These are phyloP conservation scores for Pythium guiyangense DNA, from an alignment of 352 stramenopile genomes.

Conservation along the genomic window DNA sequence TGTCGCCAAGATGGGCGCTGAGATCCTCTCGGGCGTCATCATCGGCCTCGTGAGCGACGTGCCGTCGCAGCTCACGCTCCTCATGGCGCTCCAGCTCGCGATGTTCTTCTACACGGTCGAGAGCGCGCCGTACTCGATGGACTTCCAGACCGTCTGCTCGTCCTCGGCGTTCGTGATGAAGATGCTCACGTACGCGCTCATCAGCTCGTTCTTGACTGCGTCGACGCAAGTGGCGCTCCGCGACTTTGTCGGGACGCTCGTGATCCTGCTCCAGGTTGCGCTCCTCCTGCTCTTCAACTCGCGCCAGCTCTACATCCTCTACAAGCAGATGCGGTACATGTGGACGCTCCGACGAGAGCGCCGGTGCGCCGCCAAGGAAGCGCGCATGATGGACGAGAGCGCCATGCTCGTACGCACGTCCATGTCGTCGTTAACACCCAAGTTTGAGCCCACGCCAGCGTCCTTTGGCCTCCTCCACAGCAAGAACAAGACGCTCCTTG, in stretches of 20 bases:
- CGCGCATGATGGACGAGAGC: slow-evolving; percentile 15
- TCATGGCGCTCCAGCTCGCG: slow-evolving; percentile 62
- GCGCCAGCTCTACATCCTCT: slow-evolving; percentile 67
- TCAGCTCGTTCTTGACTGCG: slow-evolving; percentile 66
- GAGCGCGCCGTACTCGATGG: slow-evolving; percentile 56
- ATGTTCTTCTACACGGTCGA: slow-evolving; percentile 78
- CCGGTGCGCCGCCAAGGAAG: slow-evolving; percentile 21
- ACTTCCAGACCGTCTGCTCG: slow-evolving; percentile 69
- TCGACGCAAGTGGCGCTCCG: slow-evolving; percentile 39
- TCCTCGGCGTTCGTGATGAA: slow-evolving; percentile 77
- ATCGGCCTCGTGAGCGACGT: slow-evolving; percentile 73
- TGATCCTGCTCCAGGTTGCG: slow-evolving; percentile 59
- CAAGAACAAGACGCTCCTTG: slow-evolving; percentile 27
- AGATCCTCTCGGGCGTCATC: slow-evolving; percentile 68
- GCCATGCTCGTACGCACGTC: slow-evolving; percentile 31
- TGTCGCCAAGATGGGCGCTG: slow-evolving; percentile 70
- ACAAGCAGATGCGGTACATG: slow-evolving; percentile 72
- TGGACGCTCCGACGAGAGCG: slow-evolving; percentile 42
- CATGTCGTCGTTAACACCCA: slow-evolving; percentile 29
- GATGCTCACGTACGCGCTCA: slow-evolving; percentile 80
- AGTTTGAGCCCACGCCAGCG: slow-evolving; percentile 25
- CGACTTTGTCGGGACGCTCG: slow-evolving; percentile 54
- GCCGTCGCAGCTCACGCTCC: slow-evolving; percentile 63
- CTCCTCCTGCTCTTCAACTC: slow-evolving; percentile 75
- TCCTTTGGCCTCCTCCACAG: slow-evolving; percentile 23